Percentiles rank a stretch among this genome's conserved stretches.
phyloP scores from a whole-genome alignment of 108 stramenopile species.

The Skeletonema tropicum region DNA sequence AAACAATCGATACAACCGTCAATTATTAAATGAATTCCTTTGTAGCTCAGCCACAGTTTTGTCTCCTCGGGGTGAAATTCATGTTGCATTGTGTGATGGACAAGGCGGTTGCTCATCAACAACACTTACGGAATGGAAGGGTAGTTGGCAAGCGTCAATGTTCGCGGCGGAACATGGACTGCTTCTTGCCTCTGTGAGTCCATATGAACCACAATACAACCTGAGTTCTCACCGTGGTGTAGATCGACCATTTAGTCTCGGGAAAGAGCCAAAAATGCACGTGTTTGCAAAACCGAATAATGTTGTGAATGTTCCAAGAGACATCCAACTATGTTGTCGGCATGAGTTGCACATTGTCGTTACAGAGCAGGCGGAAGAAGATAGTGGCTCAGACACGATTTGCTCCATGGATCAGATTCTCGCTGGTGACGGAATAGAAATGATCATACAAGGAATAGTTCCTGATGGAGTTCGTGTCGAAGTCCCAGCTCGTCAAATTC shows the following conservation, averaged over 20 bases:
- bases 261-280: conserved; percentile 60
- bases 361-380: conserved; percentile 30
- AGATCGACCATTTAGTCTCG: conserved; percentile 71
- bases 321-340: conserved; percentile 76
- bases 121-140: conserved; percentile 64
- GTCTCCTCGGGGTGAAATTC: conserved; percentile 65
- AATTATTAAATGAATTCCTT: conserved; percentile 65
- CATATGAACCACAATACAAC: conserved; percentile 59
- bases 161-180: conserved; percentile 73
- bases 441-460: conserved; percentile 51
- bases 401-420: conserved; percentile 54
- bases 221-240: conserved; percentile 79
- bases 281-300: conserved; percentile 53
- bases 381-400: conserved; percentile 4
- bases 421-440: conserved; percentile 58
- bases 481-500: conserved; percentile 57
- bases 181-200: conserved; percentile 48
- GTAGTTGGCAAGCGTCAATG: conserved; percentile 71
- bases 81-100: conserved; percentile 69
- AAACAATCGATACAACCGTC: conserved; percentile 71
- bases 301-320: conserved; percentile 41
- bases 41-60: conserved; percentile 59
- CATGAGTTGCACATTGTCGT: conserved; percentile 78
- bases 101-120: conserved; percentile 72
- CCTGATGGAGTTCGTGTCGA: conserved; percentile 73